These are phyloP conservation scores for Hypoxylon fuscum DNA, from an alignment of 495 filamentous ascomycete genomes.

Conservation along the genomic window DNA sequence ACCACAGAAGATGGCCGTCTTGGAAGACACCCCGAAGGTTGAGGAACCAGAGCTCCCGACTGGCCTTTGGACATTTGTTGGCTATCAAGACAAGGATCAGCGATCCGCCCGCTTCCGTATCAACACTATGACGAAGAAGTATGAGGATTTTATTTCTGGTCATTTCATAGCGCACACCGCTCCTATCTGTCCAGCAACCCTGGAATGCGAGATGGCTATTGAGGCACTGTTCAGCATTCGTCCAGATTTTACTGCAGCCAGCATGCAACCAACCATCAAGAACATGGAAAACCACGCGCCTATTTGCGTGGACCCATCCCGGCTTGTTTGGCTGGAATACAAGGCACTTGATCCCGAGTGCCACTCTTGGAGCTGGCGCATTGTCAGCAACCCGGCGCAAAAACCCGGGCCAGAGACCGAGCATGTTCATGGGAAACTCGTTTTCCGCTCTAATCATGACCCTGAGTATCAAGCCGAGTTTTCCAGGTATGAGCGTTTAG, in stretches of 20 bases:
- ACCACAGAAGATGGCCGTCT: constrained; percentile 37
- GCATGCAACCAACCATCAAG: constrained; percentile 44
- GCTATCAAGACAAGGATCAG: constrained; percentile 57
- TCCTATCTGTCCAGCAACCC: constrained; percentile 57
- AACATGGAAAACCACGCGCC: too few relatives aligned
- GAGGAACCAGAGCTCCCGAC: too few relatives aligned
- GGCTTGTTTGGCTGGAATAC: too few relatives aligned
- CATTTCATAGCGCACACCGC: constrained; percentile 56
- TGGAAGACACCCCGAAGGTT: constrained; percentile 36
- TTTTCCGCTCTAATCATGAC: too few relatives aligned
- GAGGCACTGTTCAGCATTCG: constrained; percentile 52
- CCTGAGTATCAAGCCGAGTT: too few relatives aligned
- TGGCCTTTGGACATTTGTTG: constrained; percentile 52
- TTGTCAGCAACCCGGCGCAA: too few relatives aligned
- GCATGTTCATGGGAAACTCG: too few relatives aligned
- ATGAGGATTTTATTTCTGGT: constrained; percentile 46
- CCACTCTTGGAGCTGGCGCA: too few relatives aligned
- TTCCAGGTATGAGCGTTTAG: constrained; percentile 50
- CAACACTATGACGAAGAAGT: constrained; percentile 51
- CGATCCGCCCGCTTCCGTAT: constrained; percentile 52
- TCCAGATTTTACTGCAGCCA: constrained; percentile 41
- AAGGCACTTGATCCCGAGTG: too few relatives aligned
- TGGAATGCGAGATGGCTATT: constrained; percentile 55
- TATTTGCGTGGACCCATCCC: too few relatives aligned
- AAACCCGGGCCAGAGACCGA: too few relatives aligned